Percentiles rank a stretch among this genome's conserved stretches.
Evolutionary conservation across 2,329 filamentous ascomycete species (phyloP).

Genomic region (Talaromyces sp.): DNA sequence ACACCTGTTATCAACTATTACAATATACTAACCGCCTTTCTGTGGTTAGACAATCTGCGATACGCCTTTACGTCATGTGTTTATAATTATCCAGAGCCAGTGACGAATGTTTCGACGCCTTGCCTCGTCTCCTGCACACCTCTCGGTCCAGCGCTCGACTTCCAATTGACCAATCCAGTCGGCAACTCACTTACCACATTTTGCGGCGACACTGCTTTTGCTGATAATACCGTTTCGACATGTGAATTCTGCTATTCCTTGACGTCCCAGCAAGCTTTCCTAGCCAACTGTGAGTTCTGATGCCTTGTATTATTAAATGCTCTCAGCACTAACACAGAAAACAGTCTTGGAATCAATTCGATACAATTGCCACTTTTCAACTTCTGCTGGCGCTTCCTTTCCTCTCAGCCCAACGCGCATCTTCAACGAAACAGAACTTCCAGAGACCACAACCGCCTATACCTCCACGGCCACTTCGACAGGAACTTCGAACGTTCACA

Average conservation of each 20-base stretch:
- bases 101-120: conserved; percentile 37
- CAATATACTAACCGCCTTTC: conserved; percentile 11
- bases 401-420: conserved; percentile 36
- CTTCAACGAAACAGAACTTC: conserved; percentile 37
- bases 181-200: conserved; percentile 30
- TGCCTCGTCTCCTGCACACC: conserved; percentile 41
- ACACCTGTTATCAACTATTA: neutral
- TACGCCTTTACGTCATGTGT: conserved; percentile 42
- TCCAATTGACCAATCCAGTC: conserved; percentile 25
- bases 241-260: conserved; percentile 43
- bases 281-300: conserved; percentile 40
- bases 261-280: conserved; percentile 35
- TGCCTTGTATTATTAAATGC: neutral
- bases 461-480: conserved; percentile 19
- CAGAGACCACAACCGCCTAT: conserved; percentile 22
- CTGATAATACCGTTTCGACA: conserved; percentile 36
- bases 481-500: conserved; percentile 18
- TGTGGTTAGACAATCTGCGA: conserved; percentile 39
- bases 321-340: neutral
- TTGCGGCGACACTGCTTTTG: conserved; percentile 34
- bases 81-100: conserved; percentile 34
- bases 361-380: conserved; percentile 41
- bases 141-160: conserved; percentile 28
- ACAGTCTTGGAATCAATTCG: conserved; percentile 43
- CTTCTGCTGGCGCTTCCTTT: conserved; percentile 31